phyloP scores from a whole-genome alignment of 2,329 filamentous ascomycete genomes.

The Bimuria novae-zelandiae region DNA sequence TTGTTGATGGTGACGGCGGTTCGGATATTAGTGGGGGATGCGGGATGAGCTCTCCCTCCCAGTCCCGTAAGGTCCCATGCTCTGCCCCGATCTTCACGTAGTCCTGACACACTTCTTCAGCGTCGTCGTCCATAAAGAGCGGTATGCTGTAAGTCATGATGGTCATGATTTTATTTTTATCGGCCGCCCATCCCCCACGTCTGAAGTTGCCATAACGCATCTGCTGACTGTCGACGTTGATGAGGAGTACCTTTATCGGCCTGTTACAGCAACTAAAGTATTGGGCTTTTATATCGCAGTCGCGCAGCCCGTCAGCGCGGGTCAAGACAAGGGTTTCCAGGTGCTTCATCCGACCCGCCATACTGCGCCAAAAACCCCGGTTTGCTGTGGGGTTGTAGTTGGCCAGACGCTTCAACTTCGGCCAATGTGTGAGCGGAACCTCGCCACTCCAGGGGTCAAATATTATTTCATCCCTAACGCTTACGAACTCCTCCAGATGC shows the following conservation, averaged over 20 bases:
- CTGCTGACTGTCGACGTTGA: constrained; percentile 23
- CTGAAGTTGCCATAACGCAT: constrained; percentile 21
- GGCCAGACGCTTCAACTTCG: constrained; percentile 49
- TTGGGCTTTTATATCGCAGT: constrained; percentile 48
- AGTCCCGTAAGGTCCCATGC: constrained; percentile 42
- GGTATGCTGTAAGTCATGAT: constrained; percentile 50
- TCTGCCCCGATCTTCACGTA: constrained; percentile 51
- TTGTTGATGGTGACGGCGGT: background rate
- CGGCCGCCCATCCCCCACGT: constrained; percentile 29
- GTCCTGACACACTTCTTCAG: constrained; percentile 45
- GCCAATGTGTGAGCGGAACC: constrained; percentile 48
- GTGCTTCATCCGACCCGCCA: constrained; percentile 44
- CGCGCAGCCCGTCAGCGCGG: constrained; percentile 40
- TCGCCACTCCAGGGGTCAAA: constrained; percentile 37
- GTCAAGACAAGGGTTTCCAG: constrained; percentile 53
- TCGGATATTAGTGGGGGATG: constrained; percentile 13
- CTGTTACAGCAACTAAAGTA: constrained; percentile 41
- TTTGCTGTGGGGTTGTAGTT: constrained; percentile 51
- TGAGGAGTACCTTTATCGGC: constrained; percentile 25
- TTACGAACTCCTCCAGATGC: constrained; percentile 55
- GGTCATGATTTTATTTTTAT: constrained; percentile 40
- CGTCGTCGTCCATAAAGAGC: constrained; percentile 48
- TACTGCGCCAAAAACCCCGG: constrained; percentile 28
- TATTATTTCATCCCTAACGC: constrained; percentile 54
- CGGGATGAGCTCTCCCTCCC: constrained; percentile 20